Evolutionary conservation across 1,139 yeast species (phyloP), one percentile per base, ranked within the genome.

Genomic region (Spathaspora sp.): DNA sequence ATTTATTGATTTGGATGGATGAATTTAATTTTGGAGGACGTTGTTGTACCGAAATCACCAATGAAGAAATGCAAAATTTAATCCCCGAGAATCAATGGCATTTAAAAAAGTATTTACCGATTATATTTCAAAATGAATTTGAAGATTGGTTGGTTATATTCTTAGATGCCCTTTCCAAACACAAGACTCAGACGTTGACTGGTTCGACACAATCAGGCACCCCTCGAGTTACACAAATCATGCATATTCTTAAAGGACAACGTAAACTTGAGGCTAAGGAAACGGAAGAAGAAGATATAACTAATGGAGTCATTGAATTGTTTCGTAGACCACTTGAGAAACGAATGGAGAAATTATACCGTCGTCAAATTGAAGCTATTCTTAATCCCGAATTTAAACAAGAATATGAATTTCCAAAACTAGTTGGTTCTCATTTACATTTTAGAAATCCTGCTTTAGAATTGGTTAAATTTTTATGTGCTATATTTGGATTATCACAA

Each of bases 1-100:
- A 93, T 63, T 61, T 87, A 15, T 70, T 95, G 51, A 70, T 93
- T 3, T 95, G 99, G 98, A 89, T 91, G 96, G 97, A 95, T 62
- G 84, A 86, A 56, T 82, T 79, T 56, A 95, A 95, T 59, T 90
- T 74, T 63, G 89, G 96, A 39, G 99, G 99, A 4, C 74, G 90
- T 48, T 82, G 84, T 23, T 86, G 96, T 60, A 65, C 71, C 15
- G 78, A 78, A 47, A 81, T 87, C 38, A 70, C 80, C 4, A 74
- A 68, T 44, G 77, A 73, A 9, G 89, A 83, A 7, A 67, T 68
- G 16, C 89, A 85, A 56, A 75, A 75, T 33, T 68, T 86, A 50
- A 71, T 72, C 24, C 84, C 86, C 2, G 74, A 76, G 43, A 84
- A 87, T 46, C 76, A 81, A 44, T 95, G 99, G 99, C 95, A 89